phyloP scores from a whole-genome alignment of 1,284 basidiomycete genomes.

The Puccinia novopanici region DNA sequence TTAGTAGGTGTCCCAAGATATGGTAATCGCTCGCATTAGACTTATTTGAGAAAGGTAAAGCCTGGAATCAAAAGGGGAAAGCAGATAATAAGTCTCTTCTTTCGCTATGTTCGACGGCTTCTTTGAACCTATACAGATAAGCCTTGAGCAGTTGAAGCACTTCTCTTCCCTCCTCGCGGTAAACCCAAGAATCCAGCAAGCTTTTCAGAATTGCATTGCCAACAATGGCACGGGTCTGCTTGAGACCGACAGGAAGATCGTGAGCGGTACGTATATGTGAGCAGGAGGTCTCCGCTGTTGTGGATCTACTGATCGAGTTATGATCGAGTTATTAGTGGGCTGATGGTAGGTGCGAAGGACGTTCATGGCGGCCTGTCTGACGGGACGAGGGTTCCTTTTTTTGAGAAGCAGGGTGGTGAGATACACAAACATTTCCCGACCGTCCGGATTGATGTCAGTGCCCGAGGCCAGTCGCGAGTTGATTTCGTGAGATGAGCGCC shows the following conservation, averaged over 20 bases:
- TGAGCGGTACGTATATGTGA: neutral
- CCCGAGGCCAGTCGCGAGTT: too few relatives aligned
- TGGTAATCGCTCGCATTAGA: too few relatives aligned
- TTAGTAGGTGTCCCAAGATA: too few relatives aligned
- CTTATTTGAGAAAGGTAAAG: too few relatives aligned
- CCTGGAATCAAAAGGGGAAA: slow-evolving; percentile 6
- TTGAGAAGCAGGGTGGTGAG: too few relatives aligned
- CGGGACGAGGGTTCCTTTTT: too few relatives aligned
- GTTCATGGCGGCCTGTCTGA: slow-evolving; percentile 35
- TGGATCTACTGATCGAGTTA: too few relatives aligned
- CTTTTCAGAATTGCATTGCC: slow-evolving; percentile 27
- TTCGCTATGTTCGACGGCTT: slow-evolving; percentile 35
- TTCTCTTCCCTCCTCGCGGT: slow-evolving; percentile 47
- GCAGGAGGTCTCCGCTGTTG: neutral
- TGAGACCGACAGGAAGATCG: slow-evolving; percentile 24
- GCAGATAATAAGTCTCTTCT: slow-evolving; percentile 9
- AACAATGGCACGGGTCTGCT: too few relatives aligned
- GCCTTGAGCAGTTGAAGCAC: slow-evolving; percentile 47
- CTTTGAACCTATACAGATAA: slow-evolving; percentile 39
- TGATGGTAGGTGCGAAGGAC: slow-evolving; percentile 43
- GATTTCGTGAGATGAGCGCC: too few relatives aligned
- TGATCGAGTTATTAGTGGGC: neutral
- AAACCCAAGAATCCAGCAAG: slow-evolving; percentile 40
- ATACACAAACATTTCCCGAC: too few relatives aligned
- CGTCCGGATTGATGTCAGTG: too few relatives aligned